Base-by-base conservation (phyloP, 2,329 filamentous ascomycete genomes). In the Stenocarpella maydis region DNA sequence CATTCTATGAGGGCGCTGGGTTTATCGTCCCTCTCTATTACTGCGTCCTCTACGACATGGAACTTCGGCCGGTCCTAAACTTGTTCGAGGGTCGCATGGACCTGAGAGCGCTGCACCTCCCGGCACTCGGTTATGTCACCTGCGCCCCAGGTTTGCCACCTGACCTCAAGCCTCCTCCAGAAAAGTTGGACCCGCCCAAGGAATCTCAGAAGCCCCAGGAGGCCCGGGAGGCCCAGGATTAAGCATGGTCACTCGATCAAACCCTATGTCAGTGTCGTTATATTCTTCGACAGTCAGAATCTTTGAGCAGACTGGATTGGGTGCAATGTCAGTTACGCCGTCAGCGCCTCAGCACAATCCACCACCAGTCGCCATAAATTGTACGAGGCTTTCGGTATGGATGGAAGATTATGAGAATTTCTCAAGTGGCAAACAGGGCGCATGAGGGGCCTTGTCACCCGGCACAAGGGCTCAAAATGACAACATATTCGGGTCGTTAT, bases 31-130 rank as follows among this genome's bases (percentile, higher is more conserved):
- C 61, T 3, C 24, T 53, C 21, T 53, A n/a, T 15, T 49, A 53
- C 45, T 53, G 61, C 61, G 49, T 41, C 3, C 61, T 65, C 4
- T n/a, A 53, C 15, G 47, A 41, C 47, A 52, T 43, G 34, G 19
- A 12, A 31, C 14, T 21, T 10, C 5, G 34, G 2, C 34, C 34
- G 6, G 2, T 37, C 5, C 2, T 37, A 10, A 12, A 61, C 14
- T 26, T 37, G 6, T 37, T 37, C 12, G 5, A 37, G 34, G 34
- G 34, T 37, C 2, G 2, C 6, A 37, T 10, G 2, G 9, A 37
- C 34, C 34, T 37, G 34, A 37, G 12, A 37, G 5, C 34, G 34
- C 12, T 8, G 6, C 34, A 37, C 55, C 19, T 4, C 55, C 39
- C 26, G 2, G 24, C 47, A 37, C 6, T 37, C 34, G 34, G 34